Conservation (phyloP, 257 asterid species). For the Solanum okadae region DNA sequence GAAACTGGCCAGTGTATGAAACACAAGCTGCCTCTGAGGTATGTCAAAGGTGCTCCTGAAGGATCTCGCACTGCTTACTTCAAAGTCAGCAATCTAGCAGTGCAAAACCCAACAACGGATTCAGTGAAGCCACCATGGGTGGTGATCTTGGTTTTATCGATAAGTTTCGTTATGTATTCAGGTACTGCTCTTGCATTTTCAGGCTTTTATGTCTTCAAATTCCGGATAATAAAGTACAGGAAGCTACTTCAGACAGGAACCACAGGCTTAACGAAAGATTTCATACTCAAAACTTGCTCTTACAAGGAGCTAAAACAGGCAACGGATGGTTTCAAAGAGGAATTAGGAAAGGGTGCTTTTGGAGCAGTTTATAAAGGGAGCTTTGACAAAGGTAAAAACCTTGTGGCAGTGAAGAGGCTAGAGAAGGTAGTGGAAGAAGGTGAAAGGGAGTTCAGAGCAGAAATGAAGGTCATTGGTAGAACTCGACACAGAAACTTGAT, state of each 20-base stretch:
- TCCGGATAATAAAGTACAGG: neutral
- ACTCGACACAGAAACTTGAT: slow-evolving; percentile 18
- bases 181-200: slow-evolving; percentile 4
- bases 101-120: neutral
- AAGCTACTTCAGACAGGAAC: slow-evolving; percentile 9
- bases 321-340: slow-evolving; percentile 12
- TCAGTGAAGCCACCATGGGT: slow-evolving; percentile 14
- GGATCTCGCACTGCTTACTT: slow-evolving; percentile 4
- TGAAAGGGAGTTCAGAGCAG: slow-evolving; percentile 15
- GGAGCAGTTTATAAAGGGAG: slow-evolving; percentile 16
- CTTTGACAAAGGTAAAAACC: slow-evolving; percentile 7
- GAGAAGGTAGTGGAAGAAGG: slow-evolving; percentile 20
- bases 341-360: slow-evolving; percentile 9
- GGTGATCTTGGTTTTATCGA: slow-evolving; percentile 6
- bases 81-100: neutral
- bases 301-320: slow-evolving; percentile 13
- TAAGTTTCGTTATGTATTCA: neutral
- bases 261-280: slow-evolving; percentile 4
- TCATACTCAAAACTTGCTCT: slow-evolving; percentile 12
- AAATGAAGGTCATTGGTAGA: slow-evolving; percentile 16
- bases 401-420: slow-evolving; percentile 16
- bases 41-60: neutral
- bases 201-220: slow-evolving; percentile 1
- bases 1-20: neutral
- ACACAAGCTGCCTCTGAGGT: slow-evolving; percentile 15